These are phyloP conservation scores for Eimeria zaria DNA, from an alignment of 169 alveolate species.

Conservation along the genomic window DNA sequence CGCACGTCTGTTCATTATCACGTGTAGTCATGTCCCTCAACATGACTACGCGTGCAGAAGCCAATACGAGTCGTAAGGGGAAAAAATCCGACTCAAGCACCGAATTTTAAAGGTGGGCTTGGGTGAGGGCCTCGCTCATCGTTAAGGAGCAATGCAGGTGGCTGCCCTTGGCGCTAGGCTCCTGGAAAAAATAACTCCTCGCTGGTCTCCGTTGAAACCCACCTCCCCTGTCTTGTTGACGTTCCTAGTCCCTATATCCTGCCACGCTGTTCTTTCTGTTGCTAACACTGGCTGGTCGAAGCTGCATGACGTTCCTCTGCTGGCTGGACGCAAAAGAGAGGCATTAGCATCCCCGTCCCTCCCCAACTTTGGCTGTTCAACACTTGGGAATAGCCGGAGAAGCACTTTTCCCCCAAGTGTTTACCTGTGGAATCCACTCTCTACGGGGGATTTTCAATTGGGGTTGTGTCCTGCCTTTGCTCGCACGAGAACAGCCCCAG, in stretches of 20 bases:
- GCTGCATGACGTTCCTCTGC: neutral
- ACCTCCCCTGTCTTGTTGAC: neutral
- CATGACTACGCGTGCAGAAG: neutral
- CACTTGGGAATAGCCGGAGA: neutral
- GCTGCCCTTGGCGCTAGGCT: neutral
- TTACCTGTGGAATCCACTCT: neutral
- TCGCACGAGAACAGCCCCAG: neutral
- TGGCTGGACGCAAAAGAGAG: neutral
- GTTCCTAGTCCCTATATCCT: neutral
- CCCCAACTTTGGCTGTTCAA: neutral
- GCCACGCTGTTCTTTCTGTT: neutral
- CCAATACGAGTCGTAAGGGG: neutral
- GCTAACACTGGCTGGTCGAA: neutral
- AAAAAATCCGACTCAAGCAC: neutral
- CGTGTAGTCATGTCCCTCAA: no score
- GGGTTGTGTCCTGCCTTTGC: neutral
- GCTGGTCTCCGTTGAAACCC: neutral
- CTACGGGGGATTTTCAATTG: no score
- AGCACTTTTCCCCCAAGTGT: neutral
- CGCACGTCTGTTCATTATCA: neutral
- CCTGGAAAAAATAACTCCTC: neutral
- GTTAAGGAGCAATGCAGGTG: neutral
- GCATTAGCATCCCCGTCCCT: neutral
- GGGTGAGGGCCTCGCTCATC: neutral
- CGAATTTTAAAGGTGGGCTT: neutral